Conservation (phyloP, 1,284 basidiomycete species). For the Malassezia pachydermatis region DNA sequence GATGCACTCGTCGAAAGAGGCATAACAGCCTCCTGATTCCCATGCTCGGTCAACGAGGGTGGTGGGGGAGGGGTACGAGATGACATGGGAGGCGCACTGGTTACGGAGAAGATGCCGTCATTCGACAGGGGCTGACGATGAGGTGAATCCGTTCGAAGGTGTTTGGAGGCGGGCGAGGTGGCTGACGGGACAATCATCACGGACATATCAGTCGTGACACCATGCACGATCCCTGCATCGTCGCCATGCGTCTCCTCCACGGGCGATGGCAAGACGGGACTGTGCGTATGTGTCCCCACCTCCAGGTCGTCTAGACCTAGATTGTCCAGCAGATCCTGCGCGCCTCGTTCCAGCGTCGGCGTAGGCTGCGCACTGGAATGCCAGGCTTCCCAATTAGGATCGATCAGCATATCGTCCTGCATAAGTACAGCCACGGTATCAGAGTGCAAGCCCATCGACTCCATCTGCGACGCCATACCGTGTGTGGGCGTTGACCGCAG, state of each 20-base stretch:
- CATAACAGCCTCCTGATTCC: no score
- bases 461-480: no score
- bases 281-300: background rate
- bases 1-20: background rate
- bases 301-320: constrained; percentile 3
- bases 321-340: constrained; percentile 4
- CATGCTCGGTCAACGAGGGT: background rate
- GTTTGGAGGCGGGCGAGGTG: background rate
- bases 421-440: no score
- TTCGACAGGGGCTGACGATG: background rate
- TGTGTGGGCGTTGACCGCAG: no score
- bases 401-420: background rate
- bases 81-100: background rate
- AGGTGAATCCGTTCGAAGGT: background rate
- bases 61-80: background rate
- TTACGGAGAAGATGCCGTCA: no score
- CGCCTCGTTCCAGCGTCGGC: background rate
- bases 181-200: background rate
- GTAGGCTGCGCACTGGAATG: background rate
- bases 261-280: no score
- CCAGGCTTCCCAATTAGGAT: background rate
- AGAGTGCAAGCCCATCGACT: no score
- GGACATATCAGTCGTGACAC: background rate
- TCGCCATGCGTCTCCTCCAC: no score
- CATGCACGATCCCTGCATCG: no score